Base-by-base conservation (phyloP, 805 yeast species). In the Yamadazyma insecticola region DNA sequence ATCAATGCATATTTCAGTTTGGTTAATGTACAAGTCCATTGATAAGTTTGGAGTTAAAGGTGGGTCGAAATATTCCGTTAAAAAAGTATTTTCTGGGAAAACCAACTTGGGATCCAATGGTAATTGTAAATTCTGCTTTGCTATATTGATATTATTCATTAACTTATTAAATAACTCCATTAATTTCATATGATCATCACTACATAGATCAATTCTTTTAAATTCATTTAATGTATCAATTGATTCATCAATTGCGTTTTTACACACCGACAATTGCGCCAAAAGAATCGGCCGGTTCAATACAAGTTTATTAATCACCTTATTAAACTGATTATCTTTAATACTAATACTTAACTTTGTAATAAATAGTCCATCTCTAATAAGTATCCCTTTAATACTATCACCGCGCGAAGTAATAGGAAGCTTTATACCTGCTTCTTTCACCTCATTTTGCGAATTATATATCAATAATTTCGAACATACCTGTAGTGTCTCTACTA, bases 1-100 rank as follows among this genome's bases (percentile, higher is more conserved):
- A 32, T 81, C 88, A 5, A 80, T 53, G 15, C 79, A 65, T 3
- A 81, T 49, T 44, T 82, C 88, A 13, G 80, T 76, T 49, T 76
- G 80, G 39, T 70, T 64, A 14, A 81, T 55, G 32, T 72, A 72
- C 16, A 80, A 44, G 44, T 82, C 90, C 24, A 81, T 48, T 2
- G 79, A 58, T 4, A 78, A 57, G 8, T 58, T 53, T 2, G 57
- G 48, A 10, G 76, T 72, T 28, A 77, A 45, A 15, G 51, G 57
- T 5, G 81, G 81, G 35, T 67, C 68, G 33, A 72, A 71, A 13
- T 38, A 26, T 2, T 35, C 28, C 2, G 64, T 44, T 1, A 55
- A 44, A 3, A 71, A 55, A 15, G 70, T 59, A 44, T 76, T 70
- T 16, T 56, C 50, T 1, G 90, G 90, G 47, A 81, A 82, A 13